Evolutionary conservation across 495 filamentous ascomycete species (phyloP), one percentile per base, ranked within the genome.

Genomic region (Penicillium bialowiezense): DNA sequence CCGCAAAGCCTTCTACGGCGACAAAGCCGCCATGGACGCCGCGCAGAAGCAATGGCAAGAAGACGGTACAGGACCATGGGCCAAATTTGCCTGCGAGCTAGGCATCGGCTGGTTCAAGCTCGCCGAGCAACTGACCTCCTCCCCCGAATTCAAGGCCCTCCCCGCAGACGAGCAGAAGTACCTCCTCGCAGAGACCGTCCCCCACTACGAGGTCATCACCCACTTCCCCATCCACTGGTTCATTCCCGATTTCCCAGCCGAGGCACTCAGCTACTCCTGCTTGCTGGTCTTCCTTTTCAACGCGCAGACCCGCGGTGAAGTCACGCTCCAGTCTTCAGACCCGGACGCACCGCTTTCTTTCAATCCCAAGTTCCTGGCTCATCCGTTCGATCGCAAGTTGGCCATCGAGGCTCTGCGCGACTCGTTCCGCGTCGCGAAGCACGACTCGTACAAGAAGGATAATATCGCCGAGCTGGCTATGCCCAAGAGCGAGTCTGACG

Each of bases 31-130:
- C 8, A 61, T 68, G 60, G 67, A 69, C 0, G 54, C 56, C 2
- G 77, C 77, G 0, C 53, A 67, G 2, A 58, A 67, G 38, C 65
- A 80, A 56, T 81, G 74, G 73, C 54, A 70, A 50, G 52, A 60
- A 15, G 64, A 74, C 54, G 65, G 74, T 5, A 72, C 73, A 0
- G 76, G 77, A 0, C 66, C 70, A 0, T 74, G 76, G 68, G 54
- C 71, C 0, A 54, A 57, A 20, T 55, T 59, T 21, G 48, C 60
- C 35, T 76, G 74, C 59, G 61, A 71, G 52, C 21, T 72, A 18
- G 70, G 62, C 8, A 73, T 80, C 19, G 78, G 75, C 3, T 83
- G 69, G 68, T 73, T 81, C 61, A 82, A 82, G 57, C 59, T 70
- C 13, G 23, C 53, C 14, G 62, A 71, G 23, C 46, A 55, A 23